Conservation (phyloP, 441 rosid species). For the Pelargonium myrrhifolium region DNA sequence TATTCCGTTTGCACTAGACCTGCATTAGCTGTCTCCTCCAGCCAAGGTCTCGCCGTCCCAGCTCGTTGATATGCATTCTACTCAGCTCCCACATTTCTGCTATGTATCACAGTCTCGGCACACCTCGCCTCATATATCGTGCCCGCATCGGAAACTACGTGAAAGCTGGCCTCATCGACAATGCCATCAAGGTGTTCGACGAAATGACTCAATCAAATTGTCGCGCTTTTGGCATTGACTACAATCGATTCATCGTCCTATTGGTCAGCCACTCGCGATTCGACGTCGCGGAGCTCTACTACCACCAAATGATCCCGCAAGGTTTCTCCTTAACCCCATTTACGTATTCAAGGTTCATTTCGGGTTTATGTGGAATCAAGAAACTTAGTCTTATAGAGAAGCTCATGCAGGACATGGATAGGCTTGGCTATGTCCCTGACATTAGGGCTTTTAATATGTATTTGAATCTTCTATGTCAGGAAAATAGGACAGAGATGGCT, state of each 20-base stretch:
- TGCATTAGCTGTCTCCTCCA: conserved; percentile 8
- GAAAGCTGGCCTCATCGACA: conserved; percentile 62
- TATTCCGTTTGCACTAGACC: background rate
- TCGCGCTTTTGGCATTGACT: conserved; percentile 65
- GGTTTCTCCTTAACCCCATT: conserved; percentile 69
- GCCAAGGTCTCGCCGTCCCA: conserved; percentile 5
- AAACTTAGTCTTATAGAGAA: conserved; percentile 46
- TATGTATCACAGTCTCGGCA: conserved; percentile 82
- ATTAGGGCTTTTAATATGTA: conserved; percentile 73
- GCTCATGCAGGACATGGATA: conserved; percentile 63
- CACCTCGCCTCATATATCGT: conserved; percentile 75
- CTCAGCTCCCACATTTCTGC: conserved; percentile 31
- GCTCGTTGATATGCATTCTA: conserved; percentile 42
- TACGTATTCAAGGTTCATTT: conserved; percentile 87
- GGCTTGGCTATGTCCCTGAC: conserved; percentile 54
- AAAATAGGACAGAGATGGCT: conserved; percentile 42
- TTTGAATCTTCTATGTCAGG: conserved; percentile 58
- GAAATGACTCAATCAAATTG: conserved; percentile 72
- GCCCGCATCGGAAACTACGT: conserved; percentile 52
- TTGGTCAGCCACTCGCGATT: conserved; percentile 51
- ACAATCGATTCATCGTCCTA: conserved; percentile 80
- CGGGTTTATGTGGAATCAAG: conserved; percentile 59
- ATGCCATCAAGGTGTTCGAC: conserved; percentile 77
- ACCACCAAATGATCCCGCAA: conserved; percentile 47
- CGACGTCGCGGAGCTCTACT: conserved; percentile 57